Evolutionary conservation across 2,329 filamentous ascomycete genomes (phyloP), one percentile per base, ranked within the genome.

Genomic region (Fusarium aywerte): DNA sequence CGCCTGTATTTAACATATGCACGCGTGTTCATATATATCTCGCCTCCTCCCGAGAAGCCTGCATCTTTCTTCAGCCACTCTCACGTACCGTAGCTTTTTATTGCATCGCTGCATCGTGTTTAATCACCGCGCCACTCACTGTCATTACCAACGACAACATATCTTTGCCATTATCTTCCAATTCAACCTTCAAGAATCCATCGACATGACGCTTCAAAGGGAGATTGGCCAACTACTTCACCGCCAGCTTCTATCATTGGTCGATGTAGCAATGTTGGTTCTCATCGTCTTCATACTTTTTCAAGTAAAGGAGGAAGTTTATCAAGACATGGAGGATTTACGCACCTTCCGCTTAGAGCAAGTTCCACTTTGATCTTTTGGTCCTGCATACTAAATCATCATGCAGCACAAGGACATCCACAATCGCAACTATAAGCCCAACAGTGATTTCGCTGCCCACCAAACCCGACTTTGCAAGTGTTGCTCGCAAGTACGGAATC

Each of bases 401-500:
- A 16, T 16, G 16, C 29, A n/a, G 15, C 10, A 21, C 20, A n/a
- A 31, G 13, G 11, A 21, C 18, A 9, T 8, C 43, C 21, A 10
- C 20, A 13, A 33, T 23, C 8, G 15, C 27, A n/a, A 47, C 29
- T 18, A 32, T 7, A 21, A 23, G 20, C 27, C 20, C 20, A 13
- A 7, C 27, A 4, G 15, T 33, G 20, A n/a, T 7, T 21, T 10
- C 44, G 7, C 8, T n/a, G 11, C 20, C 20, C 18, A 47, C 18
- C 10, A 6, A 9, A n/a, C 20, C 44, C 15, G 29, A 33, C 15
- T 33, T 47, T 47, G 20, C 29, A 33, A 33, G 29, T 33, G 31
- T 81, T 43, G 78, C 76, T 7, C 62, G 71, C 15, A 76, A 77
- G 20, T 71, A 80, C 58, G 78, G 77, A 31, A 79, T 78, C 7